Conservation (phyloP, 306 rosid species). For the Clitoria ternatea region DNA sequence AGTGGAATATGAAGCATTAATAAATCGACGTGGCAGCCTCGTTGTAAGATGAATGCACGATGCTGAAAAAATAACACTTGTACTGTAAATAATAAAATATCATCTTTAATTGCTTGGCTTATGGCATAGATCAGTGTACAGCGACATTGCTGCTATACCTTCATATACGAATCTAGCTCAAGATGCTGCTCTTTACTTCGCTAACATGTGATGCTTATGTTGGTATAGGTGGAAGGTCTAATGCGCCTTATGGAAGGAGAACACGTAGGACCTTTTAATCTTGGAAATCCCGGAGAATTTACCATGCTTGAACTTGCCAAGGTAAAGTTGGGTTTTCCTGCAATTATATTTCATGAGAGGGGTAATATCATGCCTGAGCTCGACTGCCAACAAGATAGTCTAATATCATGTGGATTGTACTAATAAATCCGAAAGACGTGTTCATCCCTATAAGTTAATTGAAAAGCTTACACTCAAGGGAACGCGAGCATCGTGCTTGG, state of each 20-base stretch:
- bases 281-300: constrained; percentile 98
- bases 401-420: background rate
- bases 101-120: background rate
- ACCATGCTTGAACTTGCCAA: constrained; percentile 99
- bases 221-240: constrained; percentile 85
- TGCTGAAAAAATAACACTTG: constrained; percentile 12
- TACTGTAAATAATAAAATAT: constrained; percentile 4
- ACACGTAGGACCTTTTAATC: constrained; percentile 97
- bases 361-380: no score
- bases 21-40: constrained; percentile 4
- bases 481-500: background rate
- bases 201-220: constrained; percentile 19
- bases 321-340: constrained; percentile 40
- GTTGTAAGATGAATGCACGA: constrained; percentile 7
- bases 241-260: constrained; percentile 99
- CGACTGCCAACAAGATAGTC: no score
- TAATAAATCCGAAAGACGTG: background rate
- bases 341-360: background rate
- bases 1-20: background rate
- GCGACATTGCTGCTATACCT: background rate
- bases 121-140: background rate
- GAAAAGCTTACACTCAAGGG: background rate
- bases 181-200: constrained; percentile 15
- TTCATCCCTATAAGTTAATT: background rate
- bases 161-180: constrained; percentile 3